Evolutionary conservation across 139 green algal species (phyloP).

Genomic region (Spirogloea muscicola): DNA sequence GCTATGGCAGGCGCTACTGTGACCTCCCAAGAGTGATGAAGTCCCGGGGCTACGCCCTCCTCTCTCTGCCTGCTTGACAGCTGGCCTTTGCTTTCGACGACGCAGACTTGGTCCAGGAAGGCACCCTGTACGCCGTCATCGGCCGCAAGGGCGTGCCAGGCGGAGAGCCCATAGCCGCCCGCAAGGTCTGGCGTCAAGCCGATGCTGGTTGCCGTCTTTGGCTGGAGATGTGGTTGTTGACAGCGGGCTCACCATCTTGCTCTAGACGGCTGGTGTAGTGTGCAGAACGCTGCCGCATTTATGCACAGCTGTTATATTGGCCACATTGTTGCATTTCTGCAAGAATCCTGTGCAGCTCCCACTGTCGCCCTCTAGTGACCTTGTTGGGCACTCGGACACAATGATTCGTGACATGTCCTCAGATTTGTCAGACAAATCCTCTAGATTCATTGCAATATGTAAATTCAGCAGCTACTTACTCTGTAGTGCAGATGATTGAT

Average conservation of each 20-base stretch:
- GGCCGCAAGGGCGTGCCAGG: not conserved
- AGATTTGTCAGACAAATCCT: too few relatives aligned
- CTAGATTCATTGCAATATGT: too few relatives aligned
- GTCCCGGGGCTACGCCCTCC: not conserved
- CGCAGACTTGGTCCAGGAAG: slow-evolving; percentile 32
- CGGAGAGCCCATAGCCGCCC: slow-evolving; percentile 14
- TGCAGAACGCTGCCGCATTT: not conserved
- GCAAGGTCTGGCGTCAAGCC: slow-evolving; percentile 1
- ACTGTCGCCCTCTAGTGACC: too few relatives aligned
- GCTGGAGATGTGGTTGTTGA: not conserved
- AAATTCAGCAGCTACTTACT: too few relatives aligned
- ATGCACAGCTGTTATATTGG: not conserved
- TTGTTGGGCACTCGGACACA: too few relatives aligned
- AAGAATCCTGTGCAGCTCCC: too few relatives aligned
- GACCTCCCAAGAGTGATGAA: too few relatives aligned
- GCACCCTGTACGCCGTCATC: slow-evolving; percentile 17
- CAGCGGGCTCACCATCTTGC: not conserved
- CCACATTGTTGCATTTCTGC: too few relatives aligned
- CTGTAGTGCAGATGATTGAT: too few relatives aligned
- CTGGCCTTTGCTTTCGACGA: slow-evolving; percentile 15
- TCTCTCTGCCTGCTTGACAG: not conserved
- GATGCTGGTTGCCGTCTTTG: not conserved
- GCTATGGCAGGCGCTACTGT: too few relatives aligned
- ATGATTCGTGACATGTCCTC: too few relatives aligned
- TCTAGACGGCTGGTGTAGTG: not conserved